phyloP scores from a whole-genome alignment of 495 filamentous ascomycete species.

The Podospora pseudocomata region DNA sequence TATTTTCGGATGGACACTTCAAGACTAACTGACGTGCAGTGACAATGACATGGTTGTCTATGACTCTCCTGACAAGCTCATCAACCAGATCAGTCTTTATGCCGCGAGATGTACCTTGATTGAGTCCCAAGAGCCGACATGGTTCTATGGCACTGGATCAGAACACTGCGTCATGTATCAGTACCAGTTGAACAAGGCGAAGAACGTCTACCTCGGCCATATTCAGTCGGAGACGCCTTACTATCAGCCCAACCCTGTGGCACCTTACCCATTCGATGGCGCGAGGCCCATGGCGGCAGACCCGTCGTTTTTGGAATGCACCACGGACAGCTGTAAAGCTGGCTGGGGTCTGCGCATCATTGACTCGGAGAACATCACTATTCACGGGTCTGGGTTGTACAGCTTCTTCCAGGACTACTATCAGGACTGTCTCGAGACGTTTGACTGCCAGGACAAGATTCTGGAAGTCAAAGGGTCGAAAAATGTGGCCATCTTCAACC shows the following conservation, averaged over 20 bases:
- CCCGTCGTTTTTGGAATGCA: too few relatives aligned
- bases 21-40: constrained; percentile 5
- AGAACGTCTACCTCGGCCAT: constrained; percentile 71
- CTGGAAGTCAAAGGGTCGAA: background rate
- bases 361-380: constrained; percentile 20
- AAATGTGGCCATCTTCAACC: background rate
- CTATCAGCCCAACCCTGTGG: constrained; percentile 61
- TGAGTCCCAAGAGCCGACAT: constrained; percentile 52
- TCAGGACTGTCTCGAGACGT: constrained; percentile 63
- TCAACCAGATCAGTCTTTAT: constrained; percentile 49
- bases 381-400: constrained; percentile 27
- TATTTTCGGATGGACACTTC: too few relatives aligned
- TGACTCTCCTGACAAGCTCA: constrained; percentile 1
- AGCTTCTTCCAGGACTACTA: constrained; percentile 46
- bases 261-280: constrained; percentile 41
- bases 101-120: constrained; percentile 75
- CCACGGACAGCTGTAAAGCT: constrained; percentile 15
- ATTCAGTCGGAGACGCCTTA: constrained; percentile 90
- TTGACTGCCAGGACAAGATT: constrained; percentile 64
- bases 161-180: constrained; percentile 82
- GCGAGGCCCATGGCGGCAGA: background rate
- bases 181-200: constrained; percentile 70
- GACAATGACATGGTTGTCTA: constrained; percentile 67
- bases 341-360: constrained; percentile 29
- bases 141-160: constrained; percentile 30